Evolutionary conservation across 371 early-diverging fungal species (phyloP).

Genomic region (Mucor ambiguus): DNA sequence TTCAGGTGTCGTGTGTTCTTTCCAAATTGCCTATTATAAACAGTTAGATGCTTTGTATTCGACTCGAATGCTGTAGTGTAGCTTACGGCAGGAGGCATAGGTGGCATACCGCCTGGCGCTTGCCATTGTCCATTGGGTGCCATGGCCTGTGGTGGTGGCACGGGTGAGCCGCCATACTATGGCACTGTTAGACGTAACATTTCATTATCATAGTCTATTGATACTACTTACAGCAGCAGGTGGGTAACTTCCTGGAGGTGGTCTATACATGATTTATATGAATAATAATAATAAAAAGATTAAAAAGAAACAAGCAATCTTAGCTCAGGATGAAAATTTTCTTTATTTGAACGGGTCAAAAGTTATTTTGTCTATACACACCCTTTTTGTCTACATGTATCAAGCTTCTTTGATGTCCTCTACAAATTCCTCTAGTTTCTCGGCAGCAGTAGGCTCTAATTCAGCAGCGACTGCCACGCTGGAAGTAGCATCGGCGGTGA

Average conservation of each 20-base stretch:
- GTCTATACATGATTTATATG: slow-evolving; percentile 27
- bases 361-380: not conserved
- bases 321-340: not conserved
- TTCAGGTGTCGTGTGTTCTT: slow-evolving; percentile 76
- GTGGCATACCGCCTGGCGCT: slow-evolving; percentile 17
- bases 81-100: slow-evolving; percentile 19
- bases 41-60: slow-evolving; percentile 7
- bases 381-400: not conserved
- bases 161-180: slow-evolving; percentile 7
- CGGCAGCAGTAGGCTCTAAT: slow-evolving; percentile 22
- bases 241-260: slow-evolving; percentile 26
- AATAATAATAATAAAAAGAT: not conserved
- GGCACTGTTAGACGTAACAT: not conserved
- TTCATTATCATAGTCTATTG: too few relatives aligned
- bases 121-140: slow-evolving; percentile 30
- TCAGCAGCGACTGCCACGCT: not conserved
- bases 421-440: slow-evolving; percentile 41
- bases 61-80: too few relatives aligned
- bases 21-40: slow-evolving; percentile 60
- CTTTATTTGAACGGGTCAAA: not conserved
- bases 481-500: not conserved
- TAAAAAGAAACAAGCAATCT: not conserved
- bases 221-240: slow-evolving; percentile 13
- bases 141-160: slow-evolving; percentile 12
- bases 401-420: slow-evolving; percentile 40